Evolutionary conservation across 202 grass and related monocot species (phyloP).

Genomic region (Zoysia matrella): DNA sequence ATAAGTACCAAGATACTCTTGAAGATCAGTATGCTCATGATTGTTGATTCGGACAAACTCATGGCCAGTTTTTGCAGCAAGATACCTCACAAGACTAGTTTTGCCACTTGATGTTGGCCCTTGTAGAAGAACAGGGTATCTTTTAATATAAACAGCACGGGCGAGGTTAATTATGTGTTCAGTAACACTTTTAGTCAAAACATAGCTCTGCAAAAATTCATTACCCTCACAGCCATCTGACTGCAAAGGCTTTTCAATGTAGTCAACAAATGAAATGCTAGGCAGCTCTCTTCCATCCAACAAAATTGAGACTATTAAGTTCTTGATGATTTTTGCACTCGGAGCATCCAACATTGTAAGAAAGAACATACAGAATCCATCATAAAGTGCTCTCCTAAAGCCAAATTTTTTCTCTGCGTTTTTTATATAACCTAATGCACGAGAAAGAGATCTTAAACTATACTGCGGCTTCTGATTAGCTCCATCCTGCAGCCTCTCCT

Average conservation of each 20-base stretch:
- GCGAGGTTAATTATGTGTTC: constrained; percentile 85
- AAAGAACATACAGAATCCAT: constrained; percentile 99
- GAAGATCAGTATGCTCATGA: constrained; percentile 97
- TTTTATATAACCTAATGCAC: constrained; percentile 75
- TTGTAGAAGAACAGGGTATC: constrained; percentile 89
- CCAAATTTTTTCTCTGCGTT: constrained; percentile 68
- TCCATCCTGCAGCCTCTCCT: constrained; percentile 90
- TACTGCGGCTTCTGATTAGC: constrained; percentile 96
- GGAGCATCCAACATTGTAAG: constrained; percentile 82
- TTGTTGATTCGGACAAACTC: constrained; percentile 99
- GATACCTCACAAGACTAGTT: constrained; percentile 88
- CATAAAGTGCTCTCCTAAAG: constrained; percentile 82
- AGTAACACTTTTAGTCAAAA: constrained; percentile 79
- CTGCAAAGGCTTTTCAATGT: constrained; percentile 46
- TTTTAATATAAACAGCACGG: constrained; percentile 90
- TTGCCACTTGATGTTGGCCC: constrained; percentile 97
- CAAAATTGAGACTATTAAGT: constrained; percentile 65
- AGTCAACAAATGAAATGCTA: constrained; percentile 62
- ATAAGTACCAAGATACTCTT: constrained; percentile 96
- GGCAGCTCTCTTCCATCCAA: constrained; percentile 60
- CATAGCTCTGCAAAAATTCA: constrained; percentile 64
- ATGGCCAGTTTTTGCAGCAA: constrained; percentile 86
- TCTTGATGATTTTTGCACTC: constrained; percentile 81
- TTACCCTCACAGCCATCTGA: constrained; percentile 45
- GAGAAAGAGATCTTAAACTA: constrained; percentile 92